A percentile compares a stretch with the other conserved stretches of the same genome.
Evolutionary conservation across 2,329 filamentous ascomycete species (phyloP).

Genomic region (Pseudogymnoascus sp.): DNA sequence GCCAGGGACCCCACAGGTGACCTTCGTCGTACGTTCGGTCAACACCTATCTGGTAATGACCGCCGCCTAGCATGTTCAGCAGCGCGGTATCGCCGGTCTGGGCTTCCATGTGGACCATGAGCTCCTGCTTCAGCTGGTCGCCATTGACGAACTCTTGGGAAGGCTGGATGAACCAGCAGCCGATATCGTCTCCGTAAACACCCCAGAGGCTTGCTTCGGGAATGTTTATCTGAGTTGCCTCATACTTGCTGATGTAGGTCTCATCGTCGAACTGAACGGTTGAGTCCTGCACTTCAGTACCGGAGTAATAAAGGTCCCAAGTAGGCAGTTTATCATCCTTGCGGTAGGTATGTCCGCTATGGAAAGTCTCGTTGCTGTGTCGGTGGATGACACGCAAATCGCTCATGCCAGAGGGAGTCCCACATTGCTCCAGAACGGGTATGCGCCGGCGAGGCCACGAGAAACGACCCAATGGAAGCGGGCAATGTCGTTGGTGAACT

Average conservation of each 20-base stretch:
- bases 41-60: slow-evolving; percentile 35
- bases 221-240: slow-evolving; percentile 30
- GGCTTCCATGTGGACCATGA: slow-evolving; percentile 44
- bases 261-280: too few species aligned
- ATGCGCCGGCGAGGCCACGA: too few species aligned
- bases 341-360: too few species aligned
- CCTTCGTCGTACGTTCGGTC: slow-evolving; percentile 31
- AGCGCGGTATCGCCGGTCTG: slow-evolving; percentile 42
- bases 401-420: too few species aligned
- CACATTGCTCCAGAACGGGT: too few species aligned
- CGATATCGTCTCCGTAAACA: slow-evolving; percentile 40
- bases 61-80: slow-evolving; percentile 47
- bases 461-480: too few species aligned
- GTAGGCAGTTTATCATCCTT: too few species aligned
- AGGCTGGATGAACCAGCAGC: slow-evolving; percentile 43
- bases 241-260: slow-evolving; percentile 23
- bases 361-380: too few species aligned
- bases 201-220: slow-evolving; percentile 37
- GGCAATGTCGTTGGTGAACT: too few species aligned
- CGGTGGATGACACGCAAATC: too few species aligned
- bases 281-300: too few species aligned
- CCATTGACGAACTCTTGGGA: slow-evolving; percentile 46
- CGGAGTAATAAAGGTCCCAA: too few species aligned
- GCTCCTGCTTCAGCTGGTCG: slow-evolving; percentile 43
- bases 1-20: slow-evolving; percentile 37